phyloP scores from a whole-genome alignment of 257 asterid genomes.

The Nicotiana attenuata region DNA sequence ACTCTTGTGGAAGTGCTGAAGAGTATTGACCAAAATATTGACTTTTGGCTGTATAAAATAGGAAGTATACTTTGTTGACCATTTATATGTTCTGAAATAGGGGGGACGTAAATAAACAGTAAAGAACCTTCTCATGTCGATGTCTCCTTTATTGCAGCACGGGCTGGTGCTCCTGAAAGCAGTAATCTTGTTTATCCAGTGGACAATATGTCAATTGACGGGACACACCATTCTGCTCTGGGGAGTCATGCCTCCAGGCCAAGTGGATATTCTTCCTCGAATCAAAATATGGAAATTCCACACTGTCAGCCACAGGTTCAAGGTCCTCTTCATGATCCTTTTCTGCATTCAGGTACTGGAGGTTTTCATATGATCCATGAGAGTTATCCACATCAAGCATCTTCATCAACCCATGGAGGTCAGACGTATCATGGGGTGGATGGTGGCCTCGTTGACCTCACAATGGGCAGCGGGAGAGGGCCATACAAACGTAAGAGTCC shows the following conservation, averaged over 20 bases:
- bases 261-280: slow-evolving; percentile 42
- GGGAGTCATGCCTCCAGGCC: slow-evolving; percentile 48
- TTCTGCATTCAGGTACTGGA: slow-evolving; percentile 38
- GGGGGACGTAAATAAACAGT: neutral
- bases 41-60: neutral
- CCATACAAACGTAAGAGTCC: slow-evolving; percentile 69
- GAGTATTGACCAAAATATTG: neutral
- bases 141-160: slow-evolving; percentile 20
- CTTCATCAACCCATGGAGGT: slow-evolving; percentile 52
- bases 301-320: slow-evolving; percentile 46
- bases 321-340: slow-evolving; percentile 44
- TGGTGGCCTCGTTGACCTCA: slow-evolving; percentile 40
- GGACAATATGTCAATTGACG: slow-evolving; percentile 38
- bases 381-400: slow-evolving; percentile 42
- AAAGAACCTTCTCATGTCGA: neutral
- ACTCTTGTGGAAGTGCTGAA: neutral
- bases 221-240: slow-evolving; percentile 43
- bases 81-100: neutral
- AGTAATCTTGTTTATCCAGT: slow-evolving; percentile 36
- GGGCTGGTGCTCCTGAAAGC: slow-evolving; percentile 43
- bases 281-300: slow-evolving; percentile 38
- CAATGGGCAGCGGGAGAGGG: slow-evolving; percentile 48
- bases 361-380: slow-evolving; percentile 41
- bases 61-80: neutral
- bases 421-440: slow-evolving; percentile 45